These are phyloP conservation scores for Clavariopsis aquatica DNA, from an alignment of 495 filamentous ascomycete genomes.

Conservation along the genomic window DNA sequence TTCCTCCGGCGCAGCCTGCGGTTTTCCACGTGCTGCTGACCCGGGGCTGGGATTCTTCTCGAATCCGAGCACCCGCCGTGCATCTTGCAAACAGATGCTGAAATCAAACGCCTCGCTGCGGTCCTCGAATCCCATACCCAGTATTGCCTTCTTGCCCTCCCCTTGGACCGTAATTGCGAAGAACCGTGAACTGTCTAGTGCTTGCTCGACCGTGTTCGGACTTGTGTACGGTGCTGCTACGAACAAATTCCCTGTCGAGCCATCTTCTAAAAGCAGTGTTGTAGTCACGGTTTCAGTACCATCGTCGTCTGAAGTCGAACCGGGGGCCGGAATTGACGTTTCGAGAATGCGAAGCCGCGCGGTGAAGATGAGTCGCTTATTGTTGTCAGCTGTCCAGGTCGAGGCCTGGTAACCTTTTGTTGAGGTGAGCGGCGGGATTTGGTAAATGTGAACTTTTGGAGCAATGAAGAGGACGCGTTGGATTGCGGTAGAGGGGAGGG, in stretches of 20 bases:
- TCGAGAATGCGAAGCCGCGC: conserved; percentile 77
- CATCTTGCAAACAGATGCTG: conserved; percentile 74
- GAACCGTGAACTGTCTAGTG: conserved; percentile 72
- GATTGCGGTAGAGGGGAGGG: conserved; percentile 66
- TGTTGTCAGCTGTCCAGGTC: conserved; percentile 69
- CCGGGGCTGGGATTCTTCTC: conserved; percentile 26
- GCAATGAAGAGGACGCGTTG: conserved; percentile 76
- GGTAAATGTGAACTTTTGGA: conserved; percentile 72
- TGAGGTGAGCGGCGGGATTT: conserved; percentile 70
- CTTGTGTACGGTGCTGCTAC: conserved; percentile 73
- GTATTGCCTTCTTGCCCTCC: conserved; percentile 66
- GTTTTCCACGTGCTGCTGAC: conserved; percentile 36
- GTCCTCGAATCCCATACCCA: conserved; percentile 87
- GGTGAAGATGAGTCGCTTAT: conserved; percentile 74
- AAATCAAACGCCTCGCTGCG: conserved; percentile 81
- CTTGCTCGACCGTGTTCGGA: conserved; percentile 63
- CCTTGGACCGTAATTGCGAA: conserved; percentile 78
- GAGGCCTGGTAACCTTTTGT: conserved; percentile 73
- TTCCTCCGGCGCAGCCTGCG: conserved; percentile 40
- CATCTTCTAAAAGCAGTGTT: conserved; percentile 75
- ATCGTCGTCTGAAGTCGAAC: conserved; percentile 3
- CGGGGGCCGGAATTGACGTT: conserved; percentile 56
- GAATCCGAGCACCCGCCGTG: conserved; percentile 58
- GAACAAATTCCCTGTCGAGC: conserved; percentile 68
- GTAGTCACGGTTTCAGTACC: conserved; percentile 59